phyloP scores from a whole-genome alignment of 169 alveolate genomes.

The Neospora caninum region DNA sequence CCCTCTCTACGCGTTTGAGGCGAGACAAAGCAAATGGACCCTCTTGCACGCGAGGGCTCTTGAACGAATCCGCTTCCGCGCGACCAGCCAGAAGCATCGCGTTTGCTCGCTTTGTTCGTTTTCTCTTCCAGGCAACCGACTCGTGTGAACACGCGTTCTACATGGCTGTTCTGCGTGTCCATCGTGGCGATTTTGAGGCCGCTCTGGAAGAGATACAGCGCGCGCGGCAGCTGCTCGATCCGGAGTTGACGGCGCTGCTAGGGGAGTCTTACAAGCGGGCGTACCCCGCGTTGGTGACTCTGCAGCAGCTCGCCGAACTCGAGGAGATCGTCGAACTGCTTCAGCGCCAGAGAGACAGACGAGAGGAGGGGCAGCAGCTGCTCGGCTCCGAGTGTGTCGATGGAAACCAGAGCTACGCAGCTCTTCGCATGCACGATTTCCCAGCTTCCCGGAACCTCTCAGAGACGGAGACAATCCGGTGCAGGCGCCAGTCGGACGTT shows the following conservation, averaged over 20 bases:
- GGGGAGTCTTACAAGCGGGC: conserved; percentile 90
- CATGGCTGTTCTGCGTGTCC: conserved; percentile 81
- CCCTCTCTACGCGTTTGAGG: background rate
- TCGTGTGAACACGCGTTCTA: conserved; percentile 84
- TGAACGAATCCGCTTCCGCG: no score
- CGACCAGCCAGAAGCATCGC: background rate
- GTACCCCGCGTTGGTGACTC: conserved; percentile 83
- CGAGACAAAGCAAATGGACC: background rate
- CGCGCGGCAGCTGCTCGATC: conserved; percentile 84
- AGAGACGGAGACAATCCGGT: background rate
- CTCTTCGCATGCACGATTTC: background rate
- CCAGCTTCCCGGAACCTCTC: no score
- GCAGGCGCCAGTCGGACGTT: background rate
- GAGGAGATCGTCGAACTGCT: conserved; percentile 87
- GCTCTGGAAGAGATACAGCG: conserved; percentile 80
- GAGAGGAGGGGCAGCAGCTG: background rate
- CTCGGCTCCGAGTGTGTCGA: background rate
- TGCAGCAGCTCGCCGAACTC: conserved; percentile 84
- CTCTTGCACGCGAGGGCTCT: background rate
- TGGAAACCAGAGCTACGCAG: background rate
- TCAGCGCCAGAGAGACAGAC: background rate
- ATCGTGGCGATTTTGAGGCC: conserved; percentile 75
- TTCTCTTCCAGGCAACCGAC: background rate
- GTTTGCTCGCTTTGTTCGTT: background rate
- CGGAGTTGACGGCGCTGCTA: conserved; percentile 84